Evolutionary conservation across 768 basidiomycete species (phyloP), one percentile per base, ranked within the genome.

Genomic region (Amylocystis lapponica): DNA sequence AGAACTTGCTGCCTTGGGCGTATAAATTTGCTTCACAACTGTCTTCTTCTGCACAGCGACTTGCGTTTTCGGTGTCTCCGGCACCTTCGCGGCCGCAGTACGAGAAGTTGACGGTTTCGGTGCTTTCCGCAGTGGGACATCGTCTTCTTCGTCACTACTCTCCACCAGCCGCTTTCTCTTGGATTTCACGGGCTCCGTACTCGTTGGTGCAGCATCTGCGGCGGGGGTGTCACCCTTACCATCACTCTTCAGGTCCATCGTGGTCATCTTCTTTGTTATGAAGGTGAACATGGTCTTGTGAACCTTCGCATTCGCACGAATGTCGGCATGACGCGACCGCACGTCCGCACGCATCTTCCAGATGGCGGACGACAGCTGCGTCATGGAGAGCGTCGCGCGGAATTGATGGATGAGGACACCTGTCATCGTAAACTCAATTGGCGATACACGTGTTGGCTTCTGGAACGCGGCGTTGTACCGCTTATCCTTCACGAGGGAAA

Each of bases 361-460:
- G 5, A 83, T 68, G 0, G 67, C 70, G 9, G 49, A 44, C 1
- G 72, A 68, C 30, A 85, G 54, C 55, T 70, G 68, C 0, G 45
- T 50, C 44, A 64, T 27, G 2, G 64, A 55, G 41, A 72, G 51
- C 5, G 33, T 51, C 6, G 66, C 60, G 52, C 70, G 75, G 39
- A 71, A 65, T 22, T 68, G 56, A 7, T 65, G 68, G n/a, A 86
- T 71, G 25, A 86, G 60, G 2, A 82, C 52, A 19, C 68, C 72
- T 29, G 76, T 73, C 56, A 75, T 66, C 30, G 81, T 71, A 51
- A 86, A 80, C 58, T 86, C 86, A 36, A 86, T 65, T 0, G 86
- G 86, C 1, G 83, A 71, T 0, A 86, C 50, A 14, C 62, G 56
- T 16, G 48, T 43, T 8, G 62, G 58, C 55, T 63, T 67, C 54